A percentile compares a stretch with the other conserved stretches of the same genome.
These are phyloP conservation scores for Aspergillus japonicus DNA, from an alignment of 2,329 filamentous ascomycete genomes.

Conservation along the genomic window DNA sequence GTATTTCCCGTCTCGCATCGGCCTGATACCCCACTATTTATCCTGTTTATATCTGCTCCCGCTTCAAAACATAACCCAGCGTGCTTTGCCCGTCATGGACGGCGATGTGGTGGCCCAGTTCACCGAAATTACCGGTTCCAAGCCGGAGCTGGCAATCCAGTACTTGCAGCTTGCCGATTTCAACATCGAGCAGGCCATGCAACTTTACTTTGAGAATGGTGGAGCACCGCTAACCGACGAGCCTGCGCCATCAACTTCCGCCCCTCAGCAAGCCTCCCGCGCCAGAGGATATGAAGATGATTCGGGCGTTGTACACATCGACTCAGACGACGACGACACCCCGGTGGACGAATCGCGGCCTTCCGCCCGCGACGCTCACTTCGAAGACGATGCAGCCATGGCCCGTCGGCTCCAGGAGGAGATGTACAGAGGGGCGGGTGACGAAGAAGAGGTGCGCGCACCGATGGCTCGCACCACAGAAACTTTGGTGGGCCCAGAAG, in stretches of 20 bases:
- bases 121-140: conserved; percentile 74
- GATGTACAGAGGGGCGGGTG: conserved; percentile 64
- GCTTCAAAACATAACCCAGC: not conserved
- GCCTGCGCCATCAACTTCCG: conserved; percentile 38
- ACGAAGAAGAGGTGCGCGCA: conserved; percentile 70
- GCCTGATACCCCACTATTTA: conserved; percentile 2
- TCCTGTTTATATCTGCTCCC: not conserved
- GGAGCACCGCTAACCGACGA: conserved; percentile 59
- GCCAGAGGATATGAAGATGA: conserved; percentile 52
- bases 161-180: conserved; percentile 84
- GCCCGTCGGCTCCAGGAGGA: conserved; percentile 89
- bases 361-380: conserved; percentile 45
- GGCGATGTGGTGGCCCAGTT: conserved; percentile 73
- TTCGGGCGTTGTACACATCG: conserved; percentile 68
- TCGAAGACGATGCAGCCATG: conserved; percentile 92
- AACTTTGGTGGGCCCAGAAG: conserved; percentile 75
- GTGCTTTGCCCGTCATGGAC: conserved; percentile 55
- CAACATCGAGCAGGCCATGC: conserved; percentile 80
- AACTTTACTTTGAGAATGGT: conserved; percentile 86
- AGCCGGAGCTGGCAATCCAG: conserved; percentile 70
- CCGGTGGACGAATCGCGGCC: conserved; percentile 40
- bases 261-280: conserved; percentile 26
- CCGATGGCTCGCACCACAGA: conserved; percentile 90
- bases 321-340: conserved; percentile 68
- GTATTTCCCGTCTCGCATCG: not conserved